phyloP scores from a whole-genome alignment of 2,329 filamentous ascomycete genomes.

The Ophiocordyceps robertsii region DNA sequence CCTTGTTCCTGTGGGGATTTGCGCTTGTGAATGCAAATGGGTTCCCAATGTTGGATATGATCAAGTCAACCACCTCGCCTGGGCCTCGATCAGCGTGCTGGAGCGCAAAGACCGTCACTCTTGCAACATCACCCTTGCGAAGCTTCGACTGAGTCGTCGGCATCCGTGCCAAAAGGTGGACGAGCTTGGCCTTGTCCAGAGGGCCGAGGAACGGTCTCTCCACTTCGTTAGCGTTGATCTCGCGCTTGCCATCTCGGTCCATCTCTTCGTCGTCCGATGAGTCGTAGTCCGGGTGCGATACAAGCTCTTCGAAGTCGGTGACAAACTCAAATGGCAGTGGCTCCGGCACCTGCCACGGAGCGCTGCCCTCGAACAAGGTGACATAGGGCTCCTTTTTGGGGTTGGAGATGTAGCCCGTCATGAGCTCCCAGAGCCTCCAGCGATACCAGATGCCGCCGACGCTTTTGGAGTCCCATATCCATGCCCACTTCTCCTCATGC shows the following conservation, averaged over 20 bases:
- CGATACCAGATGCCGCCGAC: conserved; percentile 80
- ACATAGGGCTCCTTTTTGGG: conserved; percentile 38
- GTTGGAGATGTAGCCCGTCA: conserved; percentile 48
- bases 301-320: conserved; percentile 63
- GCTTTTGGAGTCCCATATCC: conserved; percentile 79
- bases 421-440: conserved; percentile 77
- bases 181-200: conserved; percentile 69
- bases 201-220: conserved; percentile 64
- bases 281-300: conserved; percentile 74
- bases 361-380: conserved; percentile 61
- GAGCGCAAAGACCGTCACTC: conserved; percentile 79
- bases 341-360: conserved; percentile 67
- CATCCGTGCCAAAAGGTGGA: conserved; percentile 70
- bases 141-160: conserved; percentile 63
- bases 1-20: conserved; percentile 41
- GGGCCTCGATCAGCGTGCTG: conserved; percentile 73
- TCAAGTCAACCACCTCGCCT: conserved; percentile 82
- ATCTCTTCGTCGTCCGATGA: conserved; percentile 73
- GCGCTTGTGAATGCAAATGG: conserved; percentile 64
- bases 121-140: conserved; percentile 72
- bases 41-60: conserved; percentile 67
- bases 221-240: conserved; percentile 28
- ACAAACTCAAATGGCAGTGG: conserved; percentile 72
- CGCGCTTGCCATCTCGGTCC: conserved; percentile 42
- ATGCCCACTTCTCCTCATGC: conserved; percentile 80